A percentile compares a stretch with the other conserved stretches of the same genome.
Conservation (phyloP, 2,329 filamentous ascomycete species). For the Phyllosticta citriasiana region DNA sequence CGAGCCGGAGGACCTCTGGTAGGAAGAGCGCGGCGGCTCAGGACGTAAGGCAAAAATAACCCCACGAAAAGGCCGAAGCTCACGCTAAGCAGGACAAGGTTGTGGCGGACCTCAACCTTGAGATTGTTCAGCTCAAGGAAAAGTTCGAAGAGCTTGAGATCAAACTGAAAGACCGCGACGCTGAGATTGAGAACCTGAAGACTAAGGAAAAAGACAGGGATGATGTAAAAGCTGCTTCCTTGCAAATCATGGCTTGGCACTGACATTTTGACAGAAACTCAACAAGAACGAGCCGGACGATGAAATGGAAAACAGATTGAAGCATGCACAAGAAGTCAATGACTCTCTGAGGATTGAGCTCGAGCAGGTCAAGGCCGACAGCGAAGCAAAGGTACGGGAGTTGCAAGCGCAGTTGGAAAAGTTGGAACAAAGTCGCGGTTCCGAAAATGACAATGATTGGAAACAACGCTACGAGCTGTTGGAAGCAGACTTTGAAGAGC, state of each 20-base stretch:
- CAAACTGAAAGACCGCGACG: conserved; percentile 59
- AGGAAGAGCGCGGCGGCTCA: conserved; percentile 23
- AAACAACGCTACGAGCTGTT: conserved; percentile 30
- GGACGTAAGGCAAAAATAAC: conserved; percentile 30
- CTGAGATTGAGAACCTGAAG: conserved; percentile 52
- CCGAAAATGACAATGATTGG: conserved; percentile 22
- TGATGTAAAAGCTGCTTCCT: conserved; percentile 24
- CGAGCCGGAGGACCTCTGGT: conserved; percentile 23
- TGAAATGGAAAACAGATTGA: conserved; percentile 62
- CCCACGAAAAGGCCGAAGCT: conserved; percentile 29
- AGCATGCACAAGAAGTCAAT: conserved; percentile 52
- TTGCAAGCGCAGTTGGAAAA: conserved; percentile 56
- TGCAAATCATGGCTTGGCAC: conserved; percentile 6
- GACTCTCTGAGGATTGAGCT: conserved; percentile 71
- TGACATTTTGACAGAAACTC: conserved; percentile 36
- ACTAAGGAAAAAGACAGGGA: conserved; percentile 47
- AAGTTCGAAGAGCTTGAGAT: conserved; percentile 65
- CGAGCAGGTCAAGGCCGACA: conserved; percentile 60
- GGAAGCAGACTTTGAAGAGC: conserved; percentile 58
- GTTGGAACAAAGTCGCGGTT: conserved; percentile 18
- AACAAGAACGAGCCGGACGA: conserved; percentile 28
- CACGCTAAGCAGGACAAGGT: conserved; percentile 35
- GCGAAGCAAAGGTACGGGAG: conserved; percentile 52
- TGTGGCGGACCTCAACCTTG: conserved; percentile 69
- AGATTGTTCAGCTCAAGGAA: conserved; percentile 63